Conservation (phyloP, 371 early-diverging fungal genomes). For the Lichtheimia hyalospora region DNA sequence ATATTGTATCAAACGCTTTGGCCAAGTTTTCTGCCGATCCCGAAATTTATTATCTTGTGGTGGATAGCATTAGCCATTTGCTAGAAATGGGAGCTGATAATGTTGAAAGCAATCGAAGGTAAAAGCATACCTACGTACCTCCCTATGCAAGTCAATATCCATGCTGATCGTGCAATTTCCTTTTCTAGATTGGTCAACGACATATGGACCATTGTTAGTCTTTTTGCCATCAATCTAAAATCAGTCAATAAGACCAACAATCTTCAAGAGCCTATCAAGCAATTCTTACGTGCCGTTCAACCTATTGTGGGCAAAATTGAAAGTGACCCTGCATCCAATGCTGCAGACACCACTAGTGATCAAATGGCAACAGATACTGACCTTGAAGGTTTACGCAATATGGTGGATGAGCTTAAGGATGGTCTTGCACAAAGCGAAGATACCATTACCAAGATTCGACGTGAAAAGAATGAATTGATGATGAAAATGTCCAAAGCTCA, state of each 20-base stretch:
- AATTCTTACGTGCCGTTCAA: conserved; percentile 43
- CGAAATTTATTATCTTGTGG: conserved; percentile 41
- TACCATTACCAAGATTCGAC: conserved; percentile 35
- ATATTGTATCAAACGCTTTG: conserved; percentile 34
- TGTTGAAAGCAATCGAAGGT: conserved; percentile 19
- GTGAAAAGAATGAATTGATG: conserved; percentile 47
- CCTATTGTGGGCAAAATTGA: conserved; percentile 57
- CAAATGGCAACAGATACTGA: conserved; percentile 26
- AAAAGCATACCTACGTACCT: not conserved
- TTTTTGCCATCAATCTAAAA: conserved; percentile 33
- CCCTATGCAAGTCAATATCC: no score
- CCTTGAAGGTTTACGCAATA: conserved; percentile 39
- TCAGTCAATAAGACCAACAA: conserved; percentile 31
- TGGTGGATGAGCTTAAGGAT: conserved; percentile 45
- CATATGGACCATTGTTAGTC: conserved; percentile 39
- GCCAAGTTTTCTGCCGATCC: conserved; percentile 32
- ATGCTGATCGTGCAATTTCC: no score
- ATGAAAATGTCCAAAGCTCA: conserved; percentile 43
- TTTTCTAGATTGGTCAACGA: conserved; percentile 28
- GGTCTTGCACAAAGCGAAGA: conserved; percentile 32
- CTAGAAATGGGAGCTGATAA: conserved; percentile 26
- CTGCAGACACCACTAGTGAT: not conserved
- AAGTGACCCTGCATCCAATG: not conserved
- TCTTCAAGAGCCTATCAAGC: conserved; percentile 31
- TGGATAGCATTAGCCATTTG: conserved; percentile 39